Evolutionary conservation across 2,329 filamentous ascomycete species (phyloP), one percentile per base, ranked within the genome.

Genomic region (Fusarium temperatum): DNA sequence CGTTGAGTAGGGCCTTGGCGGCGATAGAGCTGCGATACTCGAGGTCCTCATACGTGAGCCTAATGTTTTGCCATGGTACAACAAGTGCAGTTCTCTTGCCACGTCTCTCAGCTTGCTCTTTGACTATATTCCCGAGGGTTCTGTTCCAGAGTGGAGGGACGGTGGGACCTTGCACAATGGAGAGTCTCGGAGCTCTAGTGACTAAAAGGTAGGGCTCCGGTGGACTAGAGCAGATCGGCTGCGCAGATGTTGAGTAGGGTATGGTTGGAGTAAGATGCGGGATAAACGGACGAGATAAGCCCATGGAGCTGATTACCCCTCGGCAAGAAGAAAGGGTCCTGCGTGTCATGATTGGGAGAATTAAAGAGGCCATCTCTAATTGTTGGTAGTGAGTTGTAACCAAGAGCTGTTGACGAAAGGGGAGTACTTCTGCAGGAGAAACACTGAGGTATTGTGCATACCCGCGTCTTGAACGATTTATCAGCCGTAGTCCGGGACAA

Each of bases 231-330:
- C 12, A 32, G 30, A 32, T 32, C 30, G 22, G 10, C 28, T 50
- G 28, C 7, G 20, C 8, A 4, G 20, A 6, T 0, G 47, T 50
- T 24, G 47, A 50, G 47, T 32, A 50, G 28, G 15, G 2, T n/a
- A 30, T 32, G 4, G 47, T 5, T 0, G 10, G 6, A 24, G 10
- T n/a, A 5, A n/a, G 28, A n/a, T 11, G 22, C 4, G 15, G 9
- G 22, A 13, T 24, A 1, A 32, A 9, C 0, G 7, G 20, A 18
- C 22, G 22, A 17, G 20, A 20, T 2, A 17, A 1, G 11, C 15
- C 6, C 10, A 50, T 2, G 5, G 5, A 2, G 10, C 4, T 32
- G 3, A n/a, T 13, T 4, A 13, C 47, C 3, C 15, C 28, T 0
- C 18, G 7, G 11, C 15, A 24, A 18, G 20, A 32, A 47, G 13